Evolutionary conservation across 116 monocot genomes (phyloP), one percentile per base, ranked within the genome.

Genomic region (Cymodocea nodosa): DNA sequence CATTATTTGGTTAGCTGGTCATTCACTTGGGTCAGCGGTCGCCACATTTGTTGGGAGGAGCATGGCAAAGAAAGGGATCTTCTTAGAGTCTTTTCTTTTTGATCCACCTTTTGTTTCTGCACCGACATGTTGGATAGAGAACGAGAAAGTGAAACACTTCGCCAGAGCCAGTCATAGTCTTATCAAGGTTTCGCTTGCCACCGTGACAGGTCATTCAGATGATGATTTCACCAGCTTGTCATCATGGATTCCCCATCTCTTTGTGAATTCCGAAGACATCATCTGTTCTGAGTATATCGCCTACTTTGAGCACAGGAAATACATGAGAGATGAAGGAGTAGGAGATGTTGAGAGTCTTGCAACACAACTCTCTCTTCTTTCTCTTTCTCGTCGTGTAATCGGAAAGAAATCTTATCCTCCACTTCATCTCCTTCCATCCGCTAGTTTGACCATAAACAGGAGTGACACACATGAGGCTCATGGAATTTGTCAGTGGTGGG

Each of bases 401-500:
- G 90, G 95, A 24, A 77, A 68, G 64, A 85, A 85, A 34, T 82
- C 84, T 24, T 79, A 89, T n/a, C n/a, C n/a, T 51, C 79, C 92
- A 1, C 19, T 82, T 66, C 98, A 98, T 61, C 86, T 98, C 20
- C 80, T 92, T 66, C 98, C 98, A 16, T 98, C 92, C 6, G 98
- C 89, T 11, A 84, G 75, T 40, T 48, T 98, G 50, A 75, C 75
- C 11, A 37, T 86, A 34, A 98, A 92, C 70, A 62, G 74, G 69
- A 82, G 86, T 68, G 72, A 74, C 22, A 77, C 77, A 16, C 77
- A 70, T 15, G 84, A 89, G 51, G 92, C 98, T 48, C 98, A 98
- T 76, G 92, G 92, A 39, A 82, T 98, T 60, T 80, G 81, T 67
- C 98, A 98, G 22, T 98, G 98, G 98, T 92, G 85, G 92, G 75